Conservation (phyloP, 257 asterid species). For the Solanum sitiens region DNA sequence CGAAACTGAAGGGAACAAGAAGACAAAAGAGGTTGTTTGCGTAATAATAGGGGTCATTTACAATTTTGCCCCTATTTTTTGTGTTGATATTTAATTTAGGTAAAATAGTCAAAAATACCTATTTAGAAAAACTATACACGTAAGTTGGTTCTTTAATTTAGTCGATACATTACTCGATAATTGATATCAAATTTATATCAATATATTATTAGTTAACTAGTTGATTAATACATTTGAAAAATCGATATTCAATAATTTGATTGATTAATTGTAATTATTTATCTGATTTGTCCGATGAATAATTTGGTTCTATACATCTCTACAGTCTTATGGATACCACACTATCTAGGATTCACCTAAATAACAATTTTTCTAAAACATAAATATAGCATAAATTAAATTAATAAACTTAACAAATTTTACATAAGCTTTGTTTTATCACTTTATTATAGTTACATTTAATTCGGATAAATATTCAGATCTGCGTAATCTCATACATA, state of each 20-base stretch:
- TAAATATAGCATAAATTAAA: not conserved
- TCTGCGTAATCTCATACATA: not conserved
- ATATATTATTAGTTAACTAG: too few relatives aligned
- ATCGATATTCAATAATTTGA: not conserved
- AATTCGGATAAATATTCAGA: not conserved
- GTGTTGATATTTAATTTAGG: not conserved
- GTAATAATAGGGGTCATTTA: not conserved
- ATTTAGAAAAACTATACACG: not conserved
- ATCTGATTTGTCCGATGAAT: fast-evolving
- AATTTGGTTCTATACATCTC: not conserved
- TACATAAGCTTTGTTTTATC: not conserved
- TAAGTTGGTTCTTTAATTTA: not conserved
- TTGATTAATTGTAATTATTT: too few relatives aligned
- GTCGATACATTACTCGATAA: too few relatives aligned
- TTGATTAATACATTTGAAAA: too few relatives aligned
- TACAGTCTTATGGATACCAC: not conserved
- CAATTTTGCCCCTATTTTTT: not conserved
- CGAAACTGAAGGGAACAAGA: not conserved
- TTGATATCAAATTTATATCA: too few relatives aligned
- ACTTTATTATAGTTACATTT: not conserved
- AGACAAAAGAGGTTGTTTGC: not conserved
- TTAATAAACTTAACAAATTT: not conserved
- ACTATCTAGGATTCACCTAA: not conserved
- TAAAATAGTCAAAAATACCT: too few relatives aligned
- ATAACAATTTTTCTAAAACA: not conserved